Conservation (phyloP, 805 yeast genomes). For the Candida peoriensis region DNA sequence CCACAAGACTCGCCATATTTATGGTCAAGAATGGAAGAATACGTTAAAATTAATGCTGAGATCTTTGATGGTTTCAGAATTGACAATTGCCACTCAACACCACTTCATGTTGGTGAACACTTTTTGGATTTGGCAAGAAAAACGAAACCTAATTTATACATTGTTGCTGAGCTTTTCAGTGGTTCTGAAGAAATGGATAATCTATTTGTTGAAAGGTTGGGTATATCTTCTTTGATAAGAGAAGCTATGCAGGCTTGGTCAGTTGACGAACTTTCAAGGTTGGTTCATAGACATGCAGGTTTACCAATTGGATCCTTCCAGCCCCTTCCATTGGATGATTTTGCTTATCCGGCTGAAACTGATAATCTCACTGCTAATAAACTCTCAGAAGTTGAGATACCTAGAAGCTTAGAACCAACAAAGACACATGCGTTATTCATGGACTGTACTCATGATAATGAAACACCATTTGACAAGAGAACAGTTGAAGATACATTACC, state of each 20-base stretch:
- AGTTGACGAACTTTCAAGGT: slow-evolving; percentile 76
- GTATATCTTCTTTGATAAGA: slow-evolving; percentile 82
- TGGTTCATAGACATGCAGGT: slow-evolving; percentile 92
- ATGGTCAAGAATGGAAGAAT: slow-evolving; percentile 84
- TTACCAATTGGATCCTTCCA: slow-evolving; percentile 89
- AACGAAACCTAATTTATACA: slow-evolving; percentile 80
- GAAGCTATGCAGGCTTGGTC: slow-evolving; percentile 98
- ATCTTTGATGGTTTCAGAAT: slow-evolving; percentile 85
- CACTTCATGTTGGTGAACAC: slow-evolving; percentile 88
- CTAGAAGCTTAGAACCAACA: slow-evolving; percentile 56
- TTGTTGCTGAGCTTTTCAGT: slow-evolving; percentile 90
- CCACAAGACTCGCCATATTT: slow-evolving; percentile 83
- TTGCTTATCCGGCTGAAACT: slow-evolving; percentile 49
- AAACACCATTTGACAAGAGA: slow-evolving; percentile 81
- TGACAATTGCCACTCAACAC: slow-evolving; percentile 96
- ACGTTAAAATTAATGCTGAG: slow-evolving; percentile 65
- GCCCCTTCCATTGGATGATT: slow-evolving; percentile 71
- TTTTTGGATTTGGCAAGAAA: slow-evolving; percentile 83
- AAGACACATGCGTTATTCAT: slow-evolving; percentile 93
- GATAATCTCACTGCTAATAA: slow-evolving; percentile 21
- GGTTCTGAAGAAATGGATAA: slow-evolving; percentile 92
- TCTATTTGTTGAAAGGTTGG: slow-evolving; percentile 84
- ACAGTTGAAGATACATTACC: slow-evolving; percentile 93
- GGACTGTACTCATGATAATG: slow-evolving; percentile 98
- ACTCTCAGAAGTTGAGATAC: slow-evolving; percentile 62